These are phyloP conservation scores for Didymella exigua DNA, from an alignment of 2,329 filamentous ascomycete genomes.

Conservation along the genomic window DNA sequence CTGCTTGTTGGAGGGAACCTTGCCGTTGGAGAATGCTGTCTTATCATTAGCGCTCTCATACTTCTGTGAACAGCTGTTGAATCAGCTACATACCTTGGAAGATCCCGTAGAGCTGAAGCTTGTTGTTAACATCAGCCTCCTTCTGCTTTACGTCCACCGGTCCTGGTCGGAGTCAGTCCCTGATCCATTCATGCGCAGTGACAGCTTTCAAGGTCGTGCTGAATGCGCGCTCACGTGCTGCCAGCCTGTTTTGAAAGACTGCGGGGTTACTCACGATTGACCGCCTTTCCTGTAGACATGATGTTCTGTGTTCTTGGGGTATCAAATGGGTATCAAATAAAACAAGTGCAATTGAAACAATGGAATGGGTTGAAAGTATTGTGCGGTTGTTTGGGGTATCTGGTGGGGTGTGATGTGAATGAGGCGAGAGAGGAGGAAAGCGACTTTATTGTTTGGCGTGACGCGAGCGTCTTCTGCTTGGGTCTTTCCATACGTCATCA, in stretches of 20 bases:
- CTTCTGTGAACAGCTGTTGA: not conserved
- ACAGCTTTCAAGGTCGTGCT: not conserved
- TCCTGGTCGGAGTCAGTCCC: constrained; percentile 58
- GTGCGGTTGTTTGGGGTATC: constrained; percentile 17
- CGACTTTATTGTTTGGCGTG: constrained; percentile 20
- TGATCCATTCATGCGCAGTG: not conserved
- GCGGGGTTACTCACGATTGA: constrained; percentile 32
- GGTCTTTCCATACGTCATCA: constrained; percentile 17
- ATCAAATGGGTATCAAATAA: constrained; percentile 43
- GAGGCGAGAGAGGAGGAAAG: constrained; percentile 15
- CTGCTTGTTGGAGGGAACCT: constrained; percentile 93
- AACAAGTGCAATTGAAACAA: constrained; percentile 32
- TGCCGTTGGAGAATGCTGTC: constrained; percentile 81
- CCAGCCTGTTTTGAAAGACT: not conserved
- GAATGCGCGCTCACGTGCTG: not conserved
- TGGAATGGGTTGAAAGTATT: constrained; percentile 15
- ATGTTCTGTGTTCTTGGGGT: constrained; percentile 28
- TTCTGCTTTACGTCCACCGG: constrained; percentile 76
- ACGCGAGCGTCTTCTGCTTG: constrained; percentile 12
- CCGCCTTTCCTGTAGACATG: constrained; percentile 35
- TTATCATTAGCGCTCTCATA: constrained; percentile 20
- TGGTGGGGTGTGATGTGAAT: constrained; percentile 9
- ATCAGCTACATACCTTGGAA: constrained; percentile 61
- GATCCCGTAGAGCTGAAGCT: constrained; percentile 95
- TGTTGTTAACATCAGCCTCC: constrained; percentile 85